A percentile compares a stretch with the other conserved stretches of the same genome.
Evolutionary conservation across 768 basidiomycete species (phyloP).

Genomic region (Lactarius pseudohatsudake): DNA sequence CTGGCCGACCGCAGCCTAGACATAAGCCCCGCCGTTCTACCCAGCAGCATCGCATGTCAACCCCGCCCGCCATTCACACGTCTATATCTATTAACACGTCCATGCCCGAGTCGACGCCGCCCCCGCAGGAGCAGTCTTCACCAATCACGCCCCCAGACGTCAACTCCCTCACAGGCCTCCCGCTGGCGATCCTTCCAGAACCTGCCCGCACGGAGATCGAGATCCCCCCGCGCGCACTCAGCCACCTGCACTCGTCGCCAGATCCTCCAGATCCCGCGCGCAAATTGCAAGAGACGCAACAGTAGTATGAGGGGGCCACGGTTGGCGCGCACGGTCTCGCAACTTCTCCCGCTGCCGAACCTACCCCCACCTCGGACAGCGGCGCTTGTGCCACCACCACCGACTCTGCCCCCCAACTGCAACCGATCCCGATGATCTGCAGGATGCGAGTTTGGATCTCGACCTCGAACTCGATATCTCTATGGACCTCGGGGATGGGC

Average conservation of each 20-base stretch:
- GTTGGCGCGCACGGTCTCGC: conserved; percentile 23
- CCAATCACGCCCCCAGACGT: neutral
- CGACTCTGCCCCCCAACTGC: too few relatives aligned
- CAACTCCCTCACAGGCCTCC: conserved; percentile 5
- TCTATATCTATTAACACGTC: neutral
- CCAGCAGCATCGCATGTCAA: neutral
- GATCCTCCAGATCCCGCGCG: too few relatives aligned
- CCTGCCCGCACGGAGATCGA: conserved; percentile 4
- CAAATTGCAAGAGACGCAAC: too few relatives aligned
- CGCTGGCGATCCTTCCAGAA: conserved; percentile 12
- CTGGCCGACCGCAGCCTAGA: neutral
- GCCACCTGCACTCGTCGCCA: neutral
- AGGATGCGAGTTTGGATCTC: too few relatives aligned
- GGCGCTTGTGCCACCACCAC: neutral
- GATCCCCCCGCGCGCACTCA: conserved; percentile 4
- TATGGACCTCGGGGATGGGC: too few relatives aligned
- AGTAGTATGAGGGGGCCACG: conserved; percentile 14
- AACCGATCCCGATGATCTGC: too few relatives aligned
- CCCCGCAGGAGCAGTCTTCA: neutral
- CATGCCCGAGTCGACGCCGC: neutral
- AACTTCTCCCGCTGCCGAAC: neutral
- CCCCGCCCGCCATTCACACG: neutral
- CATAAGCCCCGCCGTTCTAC: neutral
- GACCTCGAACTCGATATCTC: too few relatives aligned
- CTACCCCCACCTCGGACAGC: neutral